Percentiles rank a stretch among this genome's conserved stretches.
Conservation (phyloP, 129 eudicot species). For the Lactuca sativa region DNA sequence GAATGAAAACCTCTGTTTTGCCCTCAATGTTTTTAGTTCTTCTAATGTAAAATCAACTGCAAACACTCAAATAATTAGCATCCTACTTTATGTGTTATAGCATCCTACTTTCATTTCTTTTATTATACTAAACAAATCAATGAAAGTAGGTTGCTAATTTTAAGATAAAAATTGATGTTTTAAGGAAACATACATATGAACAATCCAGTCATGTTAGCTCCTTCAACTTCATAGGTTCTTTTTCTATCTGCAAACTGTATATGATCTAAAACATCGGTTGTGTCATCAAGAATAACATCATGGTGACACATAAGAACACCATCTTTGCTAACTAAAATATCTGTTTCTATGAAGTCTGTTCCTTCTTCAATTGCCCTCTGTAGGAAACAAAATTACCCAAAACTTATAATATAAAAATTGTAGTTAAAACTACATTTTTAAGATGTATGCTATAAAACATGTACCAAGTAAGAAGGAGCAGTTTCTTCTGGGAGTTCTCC, state of each 20-base stretch:
- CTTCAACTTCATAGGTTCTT: constrained; percentile 82
- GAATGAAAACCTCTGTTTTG: constrained; percentile 70
- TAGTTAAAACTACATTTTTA: too few species aligned
- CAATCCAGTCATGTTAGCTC: constrained; percentile 47
- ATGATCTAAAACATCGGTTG: constrained; percentile 62
- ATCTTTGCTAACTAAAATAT: constrained; percentile 76
- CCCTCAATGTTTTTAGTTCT: constrained; percentile 66
- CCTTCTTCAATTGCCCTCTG: constrained; percentile 98
- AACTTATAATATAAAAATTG: background rate
- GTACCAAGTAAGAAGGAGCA: constrained; percentile 79
- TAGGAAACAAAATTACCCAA: constrained; percentile 2
- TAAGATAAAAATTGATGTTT: background rate
- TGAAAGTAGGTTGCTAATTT: background rate
- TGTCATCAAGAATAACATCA: constrained; percentile 72
- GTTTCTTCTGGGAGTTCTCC: constrained; percentile 97
- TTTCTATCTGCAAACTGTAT: constrained; percentile 63
- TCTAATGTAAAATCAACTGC: constrained; percentile 90
- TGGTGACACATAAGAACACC: constrained; percentile 88
- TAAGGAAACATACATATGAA: constrained; percentile 31
- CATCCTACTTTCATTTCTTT: background rate
- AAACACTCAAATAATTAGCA: constrained; percentile 19
- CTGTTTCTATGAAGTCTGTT: constrained; percentile 90
- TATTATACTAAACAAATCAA: too few species aligned
- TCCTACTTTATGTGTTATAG: too few species aligned
- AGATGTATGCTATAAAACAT: background rate